Percentiles rank a stretch among this genome's conserved stretches.
Conservation (phyloP, 2,329 filamentous ascomycete species). For the Ceratocystis harringtonii region DNA sequence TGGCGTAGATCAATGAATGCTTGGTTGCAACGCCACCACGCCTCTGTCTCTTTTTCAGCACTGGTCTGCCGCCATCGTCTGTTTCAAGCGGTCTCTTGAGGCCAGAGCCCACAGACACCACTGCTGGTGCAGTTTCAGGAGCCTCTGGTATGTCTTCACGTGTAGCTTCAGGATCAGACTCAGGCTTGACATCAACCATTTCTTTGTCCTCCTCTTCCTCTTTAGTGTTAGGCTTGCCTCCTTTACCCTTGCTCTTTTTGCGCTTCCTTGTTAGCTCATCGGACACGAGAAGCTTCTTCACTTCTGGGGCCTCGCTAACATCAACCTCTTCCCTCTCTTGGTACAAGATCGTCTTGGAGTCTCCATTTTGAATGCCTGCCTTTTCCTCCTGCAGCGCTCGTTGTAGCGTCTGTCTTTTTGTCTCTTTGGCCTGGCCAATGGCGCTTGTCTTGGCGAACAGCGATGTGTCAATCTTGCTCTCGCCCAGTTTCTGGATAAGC, state of each 20-base stretch:
- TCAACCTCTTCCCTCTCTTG: constrained; percentile 22
- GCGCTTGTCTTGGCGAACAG: constrained; percentile 63
- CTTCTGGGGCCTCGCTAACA: constrained; percentile 3
- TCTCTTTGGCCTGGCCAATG: constrained; percentile 57
- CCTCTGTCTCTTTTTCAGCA: constrained; percentile 71
- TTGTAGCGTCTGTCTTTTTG: constrained; percentile 52
- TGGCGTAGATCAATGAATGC: constrained; percentile 30
- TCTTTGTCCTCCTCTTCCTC: constrained; percentile 6
- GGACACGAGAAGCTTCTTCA: constrained; percentile 19
- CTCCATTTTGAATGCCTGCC: constrained; percentile 42
- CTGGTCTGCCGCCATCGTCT: constrained; percentile 62
- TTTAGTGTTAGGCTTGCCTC: not conserved
- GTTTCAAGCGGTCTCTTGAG: constrained; percentile 75
- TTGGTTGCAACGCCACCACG: constrained; percentile 47
- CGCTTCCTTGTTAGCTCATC: constrained; percentile 23
- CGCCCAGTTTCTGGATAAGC: constrained; percentile 68
- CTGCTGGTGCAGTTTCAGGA: constrained; percentile 13
- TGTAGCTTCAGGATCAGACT: constrained; percentile 11
- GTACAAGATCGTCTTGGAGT: constrained; percentile 39
- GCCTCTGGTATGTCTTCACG: not conserved
- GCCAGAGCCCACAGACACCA: constrained; percentile 47
- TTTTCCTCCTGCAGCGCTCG: constrained; percentile 48
- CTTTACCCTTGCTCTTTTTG: constrained; percentile 21
- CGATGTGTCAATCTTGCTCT: constrained; percentile 66
- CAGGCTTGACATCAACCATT: constrained; percentile 6